Conservation (phyloP, 1,139 yeast species). For the Suhomyces taliae region DNA sequence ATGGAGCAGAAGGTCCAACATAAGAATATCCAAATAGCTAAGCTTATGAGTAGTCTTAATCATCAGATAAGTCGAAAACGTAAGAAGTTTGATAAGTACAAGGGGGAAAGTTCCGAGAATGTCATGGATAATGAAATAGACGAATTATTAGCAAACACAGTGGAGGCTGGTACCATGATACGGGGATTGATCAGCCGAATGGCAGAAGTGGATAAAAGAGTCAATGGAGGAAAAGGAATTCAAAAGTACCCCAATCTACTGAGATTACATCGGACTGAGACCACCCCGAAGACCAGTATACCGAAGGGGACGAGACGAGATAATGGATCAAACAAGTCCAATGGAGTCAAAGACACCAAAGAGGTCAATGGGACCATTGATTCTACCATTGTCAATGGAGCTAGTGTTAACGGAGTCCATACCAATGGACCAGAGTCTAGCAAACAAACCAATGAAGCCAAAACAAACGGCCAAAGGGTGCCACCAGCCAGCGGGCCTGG, state of each 20-base stretch:
- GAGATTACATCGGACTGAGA: background rate
- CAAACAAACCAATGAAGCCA: no score
- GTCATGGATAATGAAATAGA: conserved; percentile 16
- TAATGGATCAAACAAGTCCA: background rate
- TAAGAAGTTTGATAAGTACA: conserved; percentile 19
- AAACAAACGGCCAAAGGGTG: no score
- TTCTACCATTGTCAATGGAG: no score
- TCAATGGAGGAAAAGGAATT: background rate
- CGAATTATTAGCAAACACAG: conserved; percentile 11
- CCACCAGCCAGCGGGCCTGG: no score
- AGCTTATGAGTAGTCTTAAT: conserved; percentile 24
- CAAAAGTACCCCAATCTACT: conserved; percentile 21
- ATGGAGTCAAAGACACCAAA: no score
- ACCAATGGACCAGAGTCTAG: no score
- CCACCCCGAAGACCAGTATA: conserved; percentile 3
- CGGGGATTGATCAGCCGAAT: conserved; percentile 4
- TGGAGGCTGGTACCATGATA: conserved; percentile 7
- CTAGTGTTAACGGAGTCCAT: no score
- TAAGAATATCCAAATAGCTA: conserved; percentile 35
- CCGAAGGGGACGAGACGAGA: background rate
- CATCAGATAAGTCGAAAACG: conserved; percentile 20
- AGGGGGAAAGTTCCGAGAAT: background rate
- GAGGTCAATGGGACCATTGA: no score
- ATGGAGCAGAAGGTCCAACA: conserved; percentile 41
- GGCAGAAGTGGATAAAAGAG: background rate